Base-by-base conservation (phyloP, 2,329 filamentous ascomycete species). In the Didymella segeticola region DNA sequence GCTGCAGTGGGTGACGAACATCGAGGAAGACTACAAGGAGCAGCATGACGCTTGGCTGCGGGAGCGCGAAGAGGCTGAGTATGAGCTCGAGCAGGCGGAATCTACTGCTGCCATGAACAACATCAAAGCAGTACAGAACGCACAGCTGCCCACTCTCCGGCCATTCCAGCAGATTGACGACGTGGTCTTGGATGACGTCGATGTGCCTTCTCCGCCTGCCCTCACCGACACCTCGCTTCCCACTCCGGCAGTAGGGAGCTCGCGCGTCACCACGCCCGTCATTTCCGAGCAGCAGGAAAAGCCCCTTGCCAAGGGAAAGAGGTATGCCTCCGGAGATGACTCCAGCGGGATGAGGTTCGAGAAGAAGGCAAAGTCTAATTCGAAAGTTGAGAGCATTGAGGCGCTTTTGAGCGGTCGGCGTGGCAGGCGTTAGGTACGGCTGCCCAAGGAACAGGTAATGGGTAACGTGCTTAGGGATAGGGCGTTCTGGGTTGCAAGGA, bases 191-290 rank as follows among this genome's bases (percentile, higher is more conserved):
- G 57, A 62, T 29, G 62, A 66, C 6, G 34, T 61, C 3, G 62
- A 59, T 8, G 11, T 47, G 14, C 27, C 39, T 3, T 71, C 67
- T 2, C 63, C 65, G 12, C 67, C 68, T 37, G 50, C 65, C 1
- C 51, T 71, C 9, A 71, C 67, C 1, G 64, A 72, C 30, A 66
- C 65, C 2, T 67, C 62, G 6, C 50, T 68, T 3, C 49, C 61
- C 1, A 69, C 68, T 1, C 66, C 67, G 3, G 67, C 58, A 4
- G 47, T 62, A 4, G 57, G 29, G 11, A 60, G 52, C 6, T 68
- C 68, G 14, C 57, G 68, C 7, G 49, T 67, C 23, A 56, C 57
- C 34, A 71, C 69, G 1, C 69, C 69, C 0, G 59, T 23, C 17
- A 26, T 39, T 2, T 56, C 57, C 33, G 33, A 47, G 10, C 36